Base-by-base conservation (phyloP, 2,329 filamentous ascomycete species). In the Scedosporium apiospermum region DNA sequence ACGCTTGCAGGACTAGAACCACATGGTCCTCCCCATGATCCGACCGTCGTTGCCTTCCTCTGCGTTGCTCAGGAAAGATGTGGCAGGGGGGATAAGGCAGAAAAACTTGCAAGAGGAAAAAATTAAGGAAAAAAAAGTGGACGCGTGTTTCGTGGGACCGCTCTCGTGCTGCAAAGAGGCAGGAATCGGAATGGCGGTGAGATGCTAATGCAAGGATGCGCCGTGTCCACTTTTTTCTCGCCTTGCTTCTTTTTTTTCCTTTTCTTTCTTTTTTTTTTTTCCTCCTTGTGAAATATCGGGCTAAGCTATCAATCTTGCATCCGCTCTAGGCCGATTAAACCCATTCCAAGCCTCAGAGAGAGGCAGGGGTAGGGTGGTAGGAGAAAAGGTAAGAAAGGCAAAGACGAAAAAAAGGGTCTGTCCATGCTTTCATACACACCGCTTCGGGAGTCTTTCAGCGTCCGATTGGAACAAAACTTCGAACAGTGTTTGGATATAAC, bases 141-240 rank as follows among this genome's bases (percentile, higher is more conserved):
- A 26, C 51, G 34, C 58, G 6, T 53, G 23, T 53, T 51, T 51
- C 59, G 30, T 10, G 41, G 34, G 21, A 44, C 34, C 6, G 57
- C 44, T 61, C 34, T 23, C n/a, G 21, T 18, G 42, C 9, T 51
- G n/a, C 6, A 34, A 30, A 61, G 44, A 30, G 44, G 26, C 58
- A 30, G 23, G 49, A 61, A 30, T 30, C 34, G 59, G 53, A 62
- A 58, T 62, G 60, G 60, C 60, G 60, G 60, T 62, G 60, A 62
- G 60, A 38, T 51, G 21, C 23, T 12, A 46, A 23, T 58, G 60
- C 60, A 58, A 62, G 60, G 60, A 62, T 62, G 53, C 38, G 58
- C n/a, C 42, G 27, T n/a, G 58, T n/a, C 41, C 58, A 51, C 38
- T 41, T 62, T 55, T 55, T 26, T 27, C 38, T 41, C 38, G 38